phyloP scores from a whole-genome alignment of 139 green algal species.

The Coelastrella sp. region DNA sequence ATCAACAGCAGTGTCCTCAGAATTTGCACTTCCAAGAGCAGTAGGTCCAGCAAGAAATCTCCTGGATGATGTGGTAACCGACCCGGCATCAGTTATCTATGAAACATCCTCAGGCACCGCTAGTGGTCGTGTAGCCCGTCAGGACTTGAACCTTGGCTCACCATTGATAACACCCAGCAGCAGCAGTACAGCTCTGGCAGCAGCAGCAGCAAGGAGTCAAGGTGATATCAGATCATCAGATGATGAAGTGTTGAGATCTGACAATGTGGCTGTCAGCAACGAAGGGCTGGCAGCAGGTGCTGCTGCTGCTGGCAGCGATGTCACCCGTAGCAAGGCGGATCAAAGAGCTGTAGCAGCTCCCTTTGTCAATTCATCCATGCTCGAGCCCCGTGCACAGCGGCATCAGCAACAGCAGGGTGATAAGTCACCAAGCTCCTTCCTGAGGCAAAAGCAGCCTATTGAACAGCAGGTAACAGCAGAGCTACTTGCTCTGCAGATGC shows the following conservation, averaged over 20 bases:
- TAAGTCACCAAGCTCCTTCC: background rate
- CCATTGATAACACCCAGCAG: background rate
- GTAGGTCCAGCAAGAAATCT: background rate
- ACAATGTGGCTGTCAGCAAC: background rate
- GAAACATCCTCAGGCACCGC: background rate
- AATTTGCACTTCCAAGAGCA: background rate
- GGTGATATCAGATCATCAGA: background rate
- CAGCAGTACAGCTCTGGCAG: background rate
- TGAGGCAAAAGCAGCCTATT: background rate
- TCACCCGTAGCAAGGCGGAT: too few relatives aligned
- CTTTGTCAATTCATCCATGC: background rate
- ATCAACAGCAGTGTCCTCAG: background rate
- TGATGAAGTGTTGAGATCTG: background rate
- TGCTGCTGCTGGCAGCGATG: too few relatives aligned
- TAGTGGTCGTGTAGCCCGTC: background rate
- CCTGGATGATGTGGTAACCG: background rate
- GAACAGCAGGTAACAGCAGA: background rate
- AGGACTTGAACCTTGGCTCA: background rate
- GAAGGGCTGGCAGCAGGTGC: background rate
- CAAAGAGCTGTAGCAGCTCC: too few relatives aligned
- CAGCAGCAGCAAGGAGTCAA: slow-evolving; percentile 10
- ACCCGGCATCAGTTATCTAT: background rate
- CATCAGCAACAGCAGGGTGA: slow-evolving; percentile 29
- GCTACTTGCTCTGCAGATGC: background rate
- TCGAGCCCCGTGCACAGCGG: slow-evolving; percentile 11